Percentiles rank a stretch among this genome's conserved stretches.
phyloP scores from a whole-genome alignment of 495 filamentous ascomycete genomes.

The Penicillium argentinense region DNA sequence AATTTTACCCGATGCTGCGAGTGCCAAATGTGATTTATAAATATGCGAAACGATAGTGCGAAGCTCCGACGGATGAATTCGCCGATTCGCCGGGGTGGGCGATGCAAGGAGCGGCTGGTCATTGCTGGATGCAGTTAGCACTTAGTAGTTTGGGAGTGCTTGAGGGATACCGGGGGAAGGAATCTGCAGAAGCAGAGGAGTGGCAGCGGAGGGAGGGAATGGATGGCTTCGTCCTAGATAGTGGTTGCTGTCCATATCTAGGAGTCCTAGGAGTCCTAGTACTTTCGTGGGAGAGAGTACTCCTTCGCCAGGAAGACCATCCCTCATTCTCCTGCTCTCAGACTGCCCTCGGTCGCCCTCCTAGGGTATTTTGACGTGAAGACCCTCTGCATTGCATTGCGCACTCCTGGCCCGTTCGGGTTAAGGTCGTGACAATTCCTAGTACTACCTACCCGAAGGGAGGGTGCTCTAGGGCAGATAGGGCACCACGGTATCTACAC shows the following conservation, averaged over 20 bases:
- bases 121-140: constrained; percentile 1
- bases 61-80: constrained; percentile 10
- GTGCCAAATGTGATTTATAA: constrained; percentile 8
- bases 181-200: too few species aligned
- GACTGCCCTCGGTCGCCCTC: too few species aligned
- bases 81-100: constrained; percentile 12
- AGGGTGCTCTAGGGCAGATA: too few species aligned
- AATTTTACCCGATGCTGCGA: constrained; percentile 2
- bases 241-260: neutral
- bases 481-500: too few species aligned
- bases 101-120: constrained; percentile 16
- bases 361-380: too few species aligned
- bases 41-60: constrained; percentile 17
- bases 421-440: too few species aligned
- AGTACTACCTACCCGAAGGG: too few species aligned
- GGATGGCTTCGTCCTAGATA: neutral
- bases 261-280: neutral
- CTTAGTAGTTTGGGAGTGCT: neutral
- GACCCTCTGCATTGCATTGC: constrained; percentile 1
- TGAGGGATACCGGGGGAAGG: too few species aligned
- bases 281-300: neutral
- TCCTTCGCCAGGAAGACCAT: neutral
- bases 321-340: neutral
- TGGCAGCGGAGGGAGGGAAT: neutral
- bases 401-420: neutral